Evolutionary conservation across 169 alveolate species (phyloP).

Genomic region (Babesia microti): DNA sequence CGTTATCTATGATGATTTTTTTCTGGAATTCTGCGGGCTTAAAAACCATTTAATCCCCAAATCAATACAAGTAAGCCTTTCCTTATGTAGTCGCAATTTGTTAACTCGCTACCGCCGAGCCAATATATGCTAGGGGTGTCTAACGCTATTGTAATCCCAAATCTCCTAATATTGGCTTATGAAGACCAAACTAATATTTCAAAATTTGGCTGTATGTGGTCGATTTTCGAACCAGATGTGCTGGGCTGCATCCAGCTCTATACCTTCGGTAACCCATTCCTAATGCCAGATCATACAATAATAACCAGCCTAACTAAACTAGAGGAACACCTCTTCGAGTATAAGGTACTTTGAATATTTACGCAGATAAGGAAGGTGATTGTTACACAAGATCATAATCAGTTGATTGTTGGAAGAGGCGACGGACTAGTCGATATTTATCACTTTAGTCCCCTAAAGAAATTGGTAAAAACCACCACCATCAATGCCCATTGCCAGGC

Average conservation of each 20-base stretch:
- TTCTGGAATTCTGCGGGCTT: constrained; percentile 24
- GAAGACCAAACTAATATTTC: constrained; percentile 57
- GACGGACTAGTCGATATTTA: constrained; percentile 23
- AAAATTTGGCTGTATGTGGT: constrained; percentile 62
- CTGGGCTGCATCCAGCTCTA: constrained; percentile 50
- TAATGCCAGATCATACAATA: no score
- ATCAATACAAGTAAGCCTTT: constrained; percentile 20
- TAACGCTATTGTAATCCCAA: constrained; percentile 17
- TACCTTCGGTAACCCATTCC: constrained; percentile 43
- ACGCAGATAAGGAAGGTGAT: no score
- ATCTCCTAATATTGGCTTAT: constrained; percentile 26
- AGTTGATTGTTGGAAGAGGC: constrained; percentile 30
- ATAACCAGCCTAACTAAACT: background rate
- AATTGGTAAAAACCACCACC: constrained; percentile 9
- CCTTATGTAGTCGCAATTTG: background rate
- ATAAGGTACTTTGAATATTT: constrained; percentile 22
- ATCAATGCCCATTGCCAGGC: no score
- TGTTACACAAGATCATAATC: constrained; percentile 6
- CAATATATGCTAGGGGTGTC: constrained; percentile 5
- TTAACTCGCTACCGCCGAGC: constrained; percentile 4
- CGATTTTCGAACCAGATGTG: constrained; percentile 57
- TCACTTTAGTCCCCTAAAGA: no score
- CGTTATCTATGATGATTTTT: constrained; percentile 17
- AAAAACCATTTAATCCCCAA: constrained; percentile 14
- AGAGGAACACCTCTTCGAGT: constrained; percentile 7